Conservation (phyloP, 192 early-diverging fungal species). For the Coemansia sp. region DNA sequence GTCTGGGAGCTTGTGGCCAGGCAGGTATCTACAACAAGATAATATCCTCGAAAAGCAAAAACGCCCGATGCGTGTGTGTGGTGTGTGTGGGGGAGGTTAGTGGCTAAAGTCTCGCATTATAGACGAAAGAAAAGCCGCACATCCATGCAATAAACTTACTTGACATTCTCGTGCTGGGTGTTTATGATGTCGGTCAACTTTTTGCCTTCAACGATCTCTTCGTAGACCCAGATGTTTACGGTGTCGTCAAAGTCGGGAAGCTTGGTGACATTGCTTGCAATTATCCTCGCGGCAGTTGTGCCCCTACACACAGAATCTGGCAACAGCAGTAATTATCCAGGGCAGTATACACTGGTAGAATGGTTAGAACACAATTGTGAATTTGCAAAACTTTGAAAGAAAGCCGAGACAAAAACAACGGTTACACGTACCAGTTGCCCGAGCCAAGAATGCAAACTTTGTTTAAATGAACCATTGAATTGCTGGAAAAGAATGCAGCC, state of each 20-base stretch:
- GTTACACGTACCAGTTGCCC: conserved; percentile 85
- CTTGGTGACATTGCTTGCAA: conserved; percentile 78
- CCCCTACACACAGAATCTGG: conserved; percentile 66
- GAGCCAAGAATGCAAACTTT: conserved; percentile 90
- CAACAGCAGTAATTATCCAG: not conserved
- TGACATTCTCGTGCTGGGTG: conserved; percentile 88
- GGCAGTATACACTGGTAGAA: not conserved
- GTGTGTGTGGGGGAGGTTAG: too few relatives aligned
- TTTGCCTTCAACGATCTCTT: conserved; percentile 82
- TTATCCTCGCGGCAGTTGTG: conserved; percentile 88
- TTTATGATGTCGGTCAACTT: conserved; percentile 96
- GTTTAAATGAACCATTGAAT: conserved; percentile 54
- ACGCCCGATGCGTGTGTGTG: not conserved
- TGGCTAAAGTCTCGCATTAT: too few relatives aligned
- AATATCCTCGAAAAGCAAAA: not conserved
- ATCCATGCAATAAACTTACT: conserved; percentile 37
- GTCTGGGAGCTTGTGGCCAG: too few relatives aligned
- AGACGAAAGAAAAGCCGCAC: not conserved
- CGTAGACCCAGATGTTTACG: conserved; percentile 96
- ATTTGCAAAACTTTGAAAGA: not conserved
- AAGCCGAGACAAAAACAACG: not conserved
- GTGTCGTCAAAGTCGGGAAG: conserved; percentile 72
- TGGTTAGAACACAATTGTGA: not conserved
- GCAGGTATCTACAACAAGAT: too few relatives aligned
- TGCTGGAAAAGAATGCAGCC: conserved; percentile 7